Conservation (phyloP, 2,329 filamentous ascomycete species). For the Fusarium nygamai region DNA sequence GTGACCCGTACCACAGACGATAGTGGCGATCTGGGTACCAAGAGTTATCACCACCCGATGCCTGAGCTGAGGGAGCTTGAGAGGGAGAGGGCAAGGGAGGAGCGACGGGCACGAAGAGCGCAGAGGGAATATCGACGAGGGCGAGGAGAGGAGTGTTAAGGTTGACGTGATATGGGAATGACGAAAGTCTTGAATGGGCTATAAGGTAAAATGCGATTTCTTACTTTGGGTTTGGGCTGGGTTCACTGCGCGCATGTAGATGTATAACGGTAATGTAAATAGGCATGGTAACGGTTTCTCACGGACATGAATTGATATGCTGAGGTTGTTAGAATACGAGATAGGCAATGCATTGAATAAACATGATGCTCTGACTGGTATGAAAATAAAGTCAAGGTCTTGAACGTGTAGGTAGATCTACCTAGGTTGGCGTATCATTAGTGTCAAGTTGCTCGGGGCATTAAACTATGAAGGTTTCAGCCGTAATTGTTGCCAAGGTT, state of each 20-base stretch:
- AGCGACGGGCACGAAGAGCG: slow-evolving; percentile 48
- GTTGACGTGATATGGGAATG: background rate
- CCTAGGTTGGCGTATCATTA: background rate
- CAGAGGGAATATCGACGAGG: slow-evolving; percentile 47
- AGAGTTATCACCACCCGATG: slow-evolving; percentile 66
- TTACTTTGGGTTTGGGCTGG: background rate
- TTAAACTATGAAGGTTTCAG: background rate
- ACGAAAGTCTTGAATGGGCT: background rate
- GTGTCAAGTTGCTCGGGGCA: background rate
- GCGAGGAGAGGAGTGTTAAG: slow-evolving; percentile 44
- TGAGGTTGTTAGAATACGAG: slow-evolving; percentile 22
- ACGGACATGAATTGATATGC: slow-evolving; percentile 26
- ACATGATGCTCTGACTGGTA: background rate
- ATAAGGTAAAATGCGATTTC: slow-evolving; percentile 6
- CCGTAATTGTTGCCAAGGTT: background rate
- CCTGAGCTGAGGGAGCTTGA: slow-evolving; percentile 58
- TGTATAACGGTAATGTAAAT: slow-evolving; percentile 32
- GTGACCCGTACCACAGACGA: slow-evolving; percentile 51
- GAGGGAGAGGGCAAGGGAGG: slow-evolving; percentile 48
- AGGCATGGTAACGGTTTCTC: slow-evolving; percentile 26
- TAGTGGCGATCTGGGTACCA: slow-evolving; percentile 64
- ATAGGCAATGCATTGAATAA: slow-evolving; percentile 18
- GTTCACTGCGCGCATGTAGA: slow-evolving; percentile 16
- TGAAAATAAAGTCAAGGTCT: background rate
- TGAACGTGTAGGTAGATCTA: background rate